Conservation (phyloP, 202 grass and related monocot species). For the Brachypodium distachyon region DNA sequence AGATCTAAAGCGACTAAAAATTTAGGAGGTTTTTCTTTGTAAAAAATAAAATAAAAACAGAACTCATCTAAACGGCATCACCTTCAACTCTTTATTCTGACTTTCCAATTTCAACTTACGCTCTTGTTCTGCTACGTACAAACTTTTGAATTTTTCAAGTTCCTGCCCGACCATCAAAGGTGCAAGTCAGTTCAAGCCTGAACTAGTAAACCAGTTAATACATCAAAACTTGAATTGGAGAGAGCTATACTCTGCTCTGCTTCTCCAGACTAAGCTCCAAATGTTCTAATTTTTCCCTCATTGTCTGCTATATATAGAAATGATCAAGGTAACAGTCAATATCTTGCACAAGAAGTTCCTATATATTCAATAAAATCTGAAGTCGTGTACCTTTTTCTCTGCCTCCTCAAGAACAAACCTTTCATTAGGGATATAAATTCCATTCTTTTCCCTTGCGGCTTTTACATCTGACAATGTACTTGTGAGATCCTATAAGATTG, state of each 20-base stretch:
- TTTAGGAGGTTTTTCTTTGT: background rate
- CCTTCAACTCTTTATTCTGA: slow-evolving; percentile 62
- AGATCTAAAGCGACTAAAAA: background rate
- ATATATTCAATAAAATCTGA: slow-evolving; percentile 1
- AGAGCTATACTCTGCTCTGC: slow-evolving; percentile 46
- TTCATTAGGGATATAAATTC: slow-evolving; percentile 76
- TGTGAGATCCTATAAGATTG: slow-evolving; percentile 24
- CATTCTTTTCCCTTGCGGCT: slow-evolving; percentile 81
- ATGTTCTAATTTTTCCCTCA: slow-evolving; percentile 49
- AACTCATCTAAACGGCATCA: slow-evolving; percentile 19
- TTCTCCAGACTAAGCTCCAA: slow-evolving; percentile 50
- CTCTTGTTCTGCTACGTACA: slow-evolving; percentile 59
- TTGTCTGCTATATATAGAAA: slow-evolving; percentile 41
- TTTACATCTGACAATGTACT: slow-evolving; percentile 63
- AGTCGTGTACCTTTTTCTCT: slow-evolving; percentile 65
- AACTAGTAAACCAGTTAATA: background rate
- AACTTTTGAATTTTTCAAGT: slow-evolving; percentile 43
- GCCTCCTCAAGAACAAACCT: slow-evolving; percentile 59
- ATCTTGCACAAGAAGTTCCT: slow-evolving; percentile 6
- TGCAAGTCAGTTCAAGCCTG: slow-evolving; percentile 8
- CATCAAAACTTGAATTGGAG: background rate
- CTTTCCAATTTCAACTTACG: slow-evolving; percentile 46
- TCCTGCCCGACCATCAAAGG: slow-evolving; percentile 43
- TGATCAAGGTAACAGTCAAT: background rate
- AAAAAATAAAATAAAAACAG: background rate